Conservation (phyloP, 2,329 filamentous ascomycete genomes). For the Trichoderma guizhouense region DNA sequence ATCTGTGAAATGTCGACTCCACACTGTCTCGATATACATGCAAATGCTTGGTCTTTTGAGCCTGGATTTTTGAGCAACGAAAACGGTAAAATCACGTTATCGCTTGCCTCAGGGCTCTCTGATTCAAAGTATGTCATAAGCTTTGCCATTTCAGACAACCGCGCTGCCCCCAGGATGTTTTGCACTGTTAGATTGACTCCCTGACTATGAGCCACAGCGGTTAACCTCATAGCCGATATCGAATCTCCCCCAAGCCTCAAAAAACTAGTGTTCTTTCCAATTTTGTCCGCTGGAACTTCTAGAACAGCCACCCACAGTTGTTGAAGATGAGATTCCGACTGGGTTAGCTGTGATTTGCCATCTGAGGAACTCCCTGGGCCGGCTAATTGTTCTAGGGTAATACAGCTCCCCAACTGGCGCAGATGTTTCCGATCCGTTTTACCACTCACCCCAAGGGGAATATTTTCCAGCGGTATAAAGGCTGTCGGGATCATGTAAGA, state of each 20-base stretch:
- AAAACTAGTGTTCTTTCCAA: not conserved
- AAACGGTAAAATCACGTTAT: not conserved
- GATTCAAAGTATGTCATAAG: not conserved
- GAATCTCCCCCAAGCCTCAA: slow-evolving; percentile 5
- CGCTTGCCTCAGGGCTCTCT: not conserved
- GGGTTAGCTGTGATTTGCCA: not conserved
- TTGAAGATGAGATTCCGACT: not conserved
- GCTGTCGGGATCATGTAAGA: not conserved
- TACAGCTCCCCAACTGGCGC: not conserved
- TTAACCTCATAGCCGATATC: slow-evolving; percentile 5
- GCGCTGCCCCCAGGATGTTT: not conserved
- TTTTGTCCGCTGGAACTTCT: not conserved
- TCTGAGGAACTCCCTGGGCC: not conserved
- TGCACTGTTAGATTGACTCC: not conserved
- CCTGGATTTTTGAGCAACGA: not conserved
- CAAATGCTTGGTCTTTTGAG: not conserved
- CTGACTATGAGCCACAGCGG: not conserved
- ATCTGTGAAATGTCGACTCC: not conserved
- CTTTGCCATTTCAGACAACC: slow-evolving; percentile 3
- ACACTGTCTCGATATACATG: not conserved
- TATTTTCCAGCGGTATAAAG: not conserved
- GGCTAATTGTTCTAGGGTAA: not conserved
- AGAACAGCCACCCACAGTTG: slow-evolving; percentile 1
- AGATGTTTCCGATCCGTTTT: slow-evolving; percentile 7
- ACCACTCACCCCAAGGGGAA: not conserved